A percentile compares a stretch with the other conserved stretches of the same genome.
These are phyloP conservation scores for Colletotrichum somersetense DNA, from an alignment of 2,329 filamentous ascomycete species.

Conservation along the genomic window DNA sequence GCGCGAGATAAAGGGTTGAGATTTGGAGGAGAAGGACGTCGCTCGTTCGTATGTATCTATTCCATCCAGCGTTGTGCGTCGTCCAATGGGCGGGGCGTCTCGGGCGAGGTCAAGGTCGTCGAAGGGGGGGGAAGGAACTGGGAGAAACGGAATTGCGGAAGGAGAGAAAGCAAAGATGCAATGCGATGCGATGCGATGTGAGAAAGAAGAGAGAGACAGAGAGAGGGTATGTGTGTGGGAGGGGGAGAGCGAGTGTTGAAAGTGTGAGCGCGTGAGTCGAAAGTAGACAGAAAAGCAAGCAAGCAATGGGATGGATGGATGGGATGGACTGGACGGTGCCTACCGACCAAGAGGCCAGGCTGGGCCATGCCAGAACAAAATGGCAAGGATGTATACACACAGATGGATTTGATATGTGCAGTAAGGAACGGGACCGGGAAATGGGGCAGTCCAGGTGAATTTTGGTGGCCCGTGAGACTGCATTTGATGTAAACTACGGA, in stretches of 20 bases:
- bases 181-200: conserved; percentile 1
- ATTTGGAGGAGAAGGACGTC: neutral
- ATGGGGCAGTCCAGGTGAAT: conserved; percentile 24
- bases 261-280: neutral
- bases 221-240: conserved; percentile 5
- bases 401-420: conserved; percentile 2
- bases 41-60: conserved; percentile 16
- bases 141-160: conserved; percentile 7
- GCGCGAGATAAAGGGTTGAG: neutral
- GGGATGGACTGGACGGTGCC: neutral
- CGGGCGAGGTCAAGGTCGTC: neutral
- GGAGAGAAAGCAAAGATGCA: conserved; percentile 3
- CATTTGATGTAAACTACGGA: conserved; percentile 6
- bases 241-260: conserved; percentile 2
- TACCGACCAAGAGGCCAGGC: conserved; percentile 1
- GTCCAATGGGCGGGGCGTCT: neutral
- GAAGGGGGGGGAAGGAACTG: neutral
- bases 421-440: conserved; percentile 28
- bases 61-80: neutral
- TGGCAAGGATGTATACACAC: neutral
- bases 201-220: conserved; percentile 4
- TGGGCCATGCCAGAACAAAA: neutral
- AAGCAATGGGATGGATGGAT: neutral
- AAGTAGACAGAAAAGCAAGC: conserved; percentile 14
- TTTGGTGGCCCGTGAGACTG: conserved; percentile 21